Evolutionary conservation across 2,329 filamentous ascomycete species (phyloP).

Genomic region (Cladosporium oxysporum): DNA sequence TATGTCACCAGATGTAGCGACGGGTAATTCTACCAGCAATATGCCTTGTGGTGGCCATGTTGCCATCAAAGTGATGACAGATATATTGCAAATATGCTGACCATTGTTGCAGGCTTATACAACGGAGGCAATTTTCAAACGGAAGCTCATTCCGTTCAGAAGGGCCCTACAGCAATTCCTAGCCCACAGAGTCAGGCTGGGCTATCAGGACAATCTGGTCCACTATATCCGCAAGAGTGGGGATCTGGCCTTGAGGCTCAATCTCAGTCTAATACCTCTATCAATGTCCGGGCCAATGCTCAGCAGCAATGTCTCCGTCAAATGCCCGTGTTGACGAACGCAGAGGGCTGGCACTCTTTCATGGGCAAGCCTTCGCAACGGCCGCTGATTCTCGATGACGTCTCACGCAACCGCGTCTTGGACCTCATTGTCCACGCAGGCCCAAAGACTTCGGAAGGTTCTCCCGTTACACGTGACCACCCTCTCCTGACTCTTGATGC

Average conservation of each 20-base stretch:
- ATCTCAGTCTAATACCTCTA: background rate
- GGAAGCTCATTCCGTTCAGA: constrained; percentile 27
- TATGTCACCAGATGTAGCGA: background rate
- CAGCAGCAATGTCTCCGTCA: constrained; percentile 4
- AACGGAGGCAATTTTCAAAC: background rate
- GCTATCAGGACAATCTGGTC: constrained; percentile 16
- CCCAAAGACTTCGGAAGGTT: constrained; percentile 52
- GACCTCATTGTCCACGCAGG: constrained; percentile 54
- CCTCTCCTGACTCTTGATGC: constrained; percentile 53
- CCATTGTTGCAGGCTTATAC: constrained; percentile 4
- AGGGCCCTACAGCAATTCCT: background rate
- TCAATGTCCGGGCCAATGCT: background rate
- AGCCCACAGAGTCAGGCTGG: constrained; percentile 15
- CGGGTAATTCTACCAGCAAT: background rate
- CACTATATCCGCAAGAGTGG: constrained; percentile 3
- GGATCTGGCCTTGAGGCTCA: background rate
- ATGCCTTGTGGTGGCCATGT: background rate
- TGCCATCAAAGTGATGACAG: background rate
- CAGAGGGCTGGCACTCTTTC: constrained; percentile 12
- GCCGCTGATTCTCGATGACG: constrained; percentile 42
- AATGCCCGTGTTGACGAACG: background rate
- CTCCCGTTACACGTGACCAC: constrained; percentile 51
- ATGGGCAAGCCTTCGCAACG: constrained; percentile 13
- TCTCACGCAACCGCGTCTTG: constrained; percentile 47
- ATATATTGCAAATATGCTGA: background rate